Evolutionary conservation across 345 rosid species (phyloP), one percentile per base, ranked within the genome.

Genomic region (Gossypium thurberi): DNA sequence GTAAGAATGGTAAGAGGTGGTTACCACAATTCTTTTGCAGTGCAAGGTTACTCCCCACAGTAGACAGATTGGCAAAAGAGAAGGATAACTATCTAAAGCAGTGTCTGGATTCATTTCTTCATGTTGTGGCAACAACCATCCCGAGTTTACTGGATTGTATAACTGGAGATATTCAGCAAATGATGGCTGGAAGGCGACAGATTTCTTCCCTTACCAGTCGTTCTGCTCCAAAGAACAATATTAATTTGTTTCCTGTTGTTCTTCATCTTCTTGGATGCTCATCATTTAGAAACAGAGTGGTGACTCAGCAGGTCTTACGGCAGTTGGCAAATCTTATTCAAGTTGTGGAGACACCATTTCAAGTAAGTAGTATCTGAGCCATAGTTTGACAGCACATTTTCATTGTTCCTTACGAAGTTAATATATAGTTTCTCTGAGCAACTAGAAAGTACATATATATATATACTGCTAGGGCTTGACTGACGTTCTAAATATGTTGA

Each of bases 221-320:
- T 71, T 81, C 83, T 73, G 79, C 89, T 78, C 75, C 88, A 64
- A 95, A 87, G 86, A 87, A 86, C 61, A 90, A 79, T 73, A 76
- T 81, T 73, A 91, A 92, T 77, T 74, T 88, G 75, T 89, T 95
- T 80, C 92, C 97, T 2, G 90, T 92, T 60, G 85, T 92, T 77
- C 96, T 95, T 81, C 94, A 92, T 79, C 96, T 95, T 74, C 98
- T 92, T 21, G 92, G 91, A 56, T 92, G 91, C 80, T 85, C 88
- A 43, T 83, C 86, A 73, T 90, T 95, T 77, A 95, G 86, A 81
- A 88, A 80, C 82, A 92, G 79, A 82, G 85, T 90, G 82, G 90
- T 86, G 71, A 90, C 78, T 78, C 77, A 58, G 62, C 94, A 85
- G 73, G 89, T 91, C 76, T 82, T 87, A 67, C 86, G 82, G 82